These are phyloP conservation scores for Phragmites australis DNA, from an alignment of 176 grass and related monocot species.

Conservation along the genomic window DNA sequence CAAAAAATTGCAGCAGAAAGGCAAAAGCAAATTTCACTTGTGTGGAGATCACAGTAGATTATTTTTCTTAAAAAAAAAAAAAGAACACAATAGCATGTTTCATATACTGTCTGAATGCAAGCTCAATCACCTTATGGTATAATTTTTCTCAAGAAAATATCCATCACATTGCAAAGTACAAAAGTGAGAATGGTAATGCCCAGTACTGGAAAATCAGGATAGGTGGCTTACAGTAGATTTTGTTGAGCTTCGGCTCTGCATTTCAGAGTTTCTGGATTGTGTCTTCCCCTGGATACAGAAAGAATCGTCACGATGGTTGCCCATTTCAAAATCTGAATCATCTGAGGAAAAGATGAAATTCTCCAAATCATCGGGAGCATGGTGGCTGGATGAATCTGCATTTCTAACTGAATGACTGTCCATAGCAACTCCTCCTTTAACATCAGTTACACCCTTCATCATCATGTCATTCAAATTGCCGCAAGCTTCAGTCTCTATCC, in stretches of 20 bases:
- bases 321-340: conserved; percentile 61
- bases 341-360: neutral
- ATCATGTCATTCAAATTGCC: conserved; percentile 74
- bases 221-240: conserved; percentile 47
- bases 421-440: conserved; percentile 30
- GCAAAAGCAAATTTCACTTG: neutral
- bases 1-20: neutral
- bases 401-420: conserved; percentile 21
- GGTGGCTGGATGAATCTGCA: neutral
- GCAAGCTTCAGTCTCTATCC: conserved; percentile 82
- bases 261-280: conserved; percentile 19
- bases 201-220: conserved; percentile 10
- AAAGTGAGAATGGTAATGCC: neutral
- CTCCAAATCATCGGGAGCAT: neutral
- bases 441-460: conserved; percentile 33
- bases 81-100: neutral
- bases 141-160: conserved; percentile 10
- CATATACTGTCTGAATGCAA: neutral
- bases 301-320: neutral
- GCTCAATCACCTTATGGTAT: neutral
- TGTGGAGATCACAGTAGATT: too few species aligned
- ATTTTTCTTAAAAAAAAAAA: neutral
- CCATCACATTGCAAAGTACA: conserved; percentile 2
- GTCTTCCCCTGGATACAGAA: conserved; percentile 27
- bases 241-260: conserved; percentile 28